Evolutionary conservation across 352 stramenopile genomes (phyloP), one percentile per base, ranked within the genome.

Genomic region (Globisporangium apiculatum): DNA sequence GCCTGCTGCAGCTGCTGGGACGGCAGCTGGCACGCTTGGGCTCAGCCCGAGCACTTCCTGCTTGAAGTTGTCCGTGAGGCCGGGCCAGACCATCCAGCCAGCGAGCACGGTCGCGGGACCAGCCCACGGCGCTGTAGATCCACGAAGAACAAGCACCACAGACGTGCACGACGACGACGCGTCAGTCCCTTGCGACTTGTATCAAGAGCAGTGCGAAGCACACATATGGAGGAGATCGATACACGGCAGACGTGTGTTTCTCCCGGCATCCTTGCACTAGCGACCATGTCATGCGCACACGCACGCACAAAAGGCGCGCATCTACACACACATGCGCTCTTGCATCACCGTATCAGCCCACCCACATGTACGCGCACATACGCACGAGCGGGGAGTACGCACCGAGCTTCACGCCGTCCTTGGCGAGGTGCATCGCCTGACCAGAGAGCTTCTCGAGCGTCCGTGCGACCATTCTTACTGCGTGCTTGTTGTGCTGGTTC

Each of bases 71-170:
- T 75, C 67, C 57, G 76, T 84, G 48, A 93, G 73, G 6, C 65
- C 80, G 1, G 83, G 83, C 83, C 83, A 93, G 14, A 73, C 76
- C 57, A 90, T 68, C 79, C 77, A 93, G 57, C 68, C 79, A 12
- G 72, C 75, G 18, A 85, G 60, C 17, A 89, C 53, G 2, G 66
- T 70, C 40, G 41, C 70, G 12, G 83, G 80, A 31, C 68, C 80
- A 10, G 57, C 72, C 83, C 83, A 93, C 37, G 66, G 71, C 40
- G 67, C 72, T 85, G 58, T 9, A 58, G 5, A 45, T 45, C n/a
- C 2, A 49, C 45, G 24, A 35, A 9, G 18, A 17, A 24, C n/a
- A 48, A 8, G 15, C 7, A 43, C 5, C 3, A 48, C 51, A 55
- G 4, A 43, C 48, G 12, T 6, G 37, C 36, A 41, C n/a, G 11